Evolutionary conservation across 257 asterid species (phyloP).

Genomic region (Solanum sparsipilum): DNA sequence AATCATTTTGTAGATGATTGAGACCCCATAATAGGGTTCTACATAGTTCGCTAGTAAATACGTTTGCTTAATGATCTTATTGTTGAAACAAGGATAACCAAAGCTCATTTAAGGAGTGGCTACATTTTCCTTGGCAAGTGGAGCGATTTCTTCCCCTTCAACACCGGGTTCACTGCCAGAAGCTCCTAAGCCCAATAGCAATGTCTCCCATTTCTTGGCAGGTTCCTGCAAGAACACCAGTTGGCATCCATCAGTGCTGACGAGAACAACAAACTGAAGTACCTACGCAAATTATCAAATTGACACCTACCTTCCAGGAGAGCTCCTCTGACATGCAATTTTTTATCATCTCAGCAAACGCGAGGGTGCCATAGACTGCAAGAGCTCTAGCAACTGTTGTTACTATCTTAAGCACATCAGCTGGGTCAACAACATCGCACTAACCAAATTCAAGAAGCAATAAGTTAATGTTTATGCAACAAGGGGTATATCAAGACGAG

Average conservation of each 20-base stretch:
- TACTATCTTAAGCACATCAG: conserved; percentile 65
- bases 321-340: conserved; percentile 89
- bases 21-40: background rate
- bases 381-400: conserved; percentile 53
- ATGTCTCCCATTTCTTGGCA: conserved; percentile 76
- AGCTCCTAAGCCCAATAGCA: conserved; percentile 59
- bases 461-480: background rate
- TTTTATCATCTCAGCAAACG: conserved; percentile 54
- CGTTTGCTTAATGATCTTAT: background rate
- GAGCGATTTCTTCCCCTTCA: conserved; percentile 81
- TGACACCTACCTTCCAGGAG: conserved; percentile 79
- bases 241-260: background rate
- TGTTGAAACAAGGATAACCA: background rate
- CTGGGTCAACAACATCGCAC: conserved; percentile 66
- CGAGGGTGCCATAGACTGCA: conserved; percentile 39
- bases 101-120: conserved; percentile 54
- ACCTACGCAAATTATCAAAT: background rate
- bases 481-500: background rate
- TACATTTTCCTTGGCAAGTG: conserved; percentile 76
- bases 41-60: background rate
- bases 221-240: conserved; percentile 43
- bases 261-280: background rate
- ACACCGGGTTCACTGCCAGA: conserved; percentile 56
- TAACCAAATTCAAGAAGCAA: conserved; percentile 15
- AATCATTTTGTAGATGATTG: background rate